Evolutionary conservation across 371 early-diverging fungal species (phyloP).

Genomic region (Haplosporangium sp.): DNA sequence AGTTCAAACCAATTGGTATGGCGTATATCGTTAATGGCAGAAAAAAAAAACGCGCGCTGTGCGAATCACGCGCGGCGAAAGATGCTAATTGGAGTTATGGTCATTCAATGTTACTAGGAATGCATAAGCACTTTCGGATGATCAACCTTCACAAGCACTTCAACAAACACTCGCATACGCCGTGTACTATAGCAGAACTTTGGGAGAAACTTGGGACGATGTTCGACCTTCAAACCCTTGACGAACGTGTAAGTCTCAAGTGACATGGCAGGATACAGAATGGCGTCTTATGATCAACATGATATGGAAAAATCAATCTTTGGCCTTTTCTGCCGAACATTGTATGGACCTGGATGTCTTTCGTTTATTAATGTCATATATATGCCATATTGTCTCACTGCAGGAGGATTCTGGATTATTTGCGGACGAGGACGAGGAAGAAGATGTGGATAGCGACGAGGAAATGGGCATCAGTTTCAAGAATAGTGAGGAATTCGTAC

Average conservation of each 20-base stretch:
- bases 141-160: slow-evolving; percentile 69
- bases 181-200: slow-evolving; percentile 62
- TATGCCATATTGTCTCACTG: neutral
- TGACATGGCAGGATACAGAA: no score
- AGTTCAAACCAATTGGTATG: slow-evolving; percentile 72
- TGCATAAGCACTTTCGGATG: slow-evolving; percentile 73
- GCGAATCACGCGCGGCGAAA: no score
- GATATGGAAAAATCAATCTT: no score
- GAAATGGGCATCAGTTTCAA: slow-evolving; percentile 58
- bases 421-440: slow-evolving; percentile 42
- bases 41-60: no score
- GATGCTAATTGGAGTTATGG: neutral
- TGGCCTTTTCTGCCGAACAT: no score
- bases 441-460: slow-evolving; percentile 44
- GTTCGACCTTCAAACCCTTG: slow-evolving; percentile 66
- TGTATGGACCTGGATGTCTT: no score
- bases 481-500: slow-evolving; percentile 61
- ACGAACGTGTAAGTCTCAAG: slow-evolving; percentile 65
- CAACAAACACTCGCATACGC: slow-evolving; percentile 61
- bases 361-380: neutral
- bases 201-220: slow-evolving; percentile 64
- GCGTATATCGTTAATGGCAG: no score
- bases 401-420: slow-evolving; percentile 41
- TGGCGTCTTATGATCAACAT: no score
- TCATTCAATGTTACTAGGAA: slow-evolving; percentile 53